Evolutionary conservation across 1,284 basidiomycete genomes (phyloP).

Genomic region (Cryptococcus sp.): DNA sequence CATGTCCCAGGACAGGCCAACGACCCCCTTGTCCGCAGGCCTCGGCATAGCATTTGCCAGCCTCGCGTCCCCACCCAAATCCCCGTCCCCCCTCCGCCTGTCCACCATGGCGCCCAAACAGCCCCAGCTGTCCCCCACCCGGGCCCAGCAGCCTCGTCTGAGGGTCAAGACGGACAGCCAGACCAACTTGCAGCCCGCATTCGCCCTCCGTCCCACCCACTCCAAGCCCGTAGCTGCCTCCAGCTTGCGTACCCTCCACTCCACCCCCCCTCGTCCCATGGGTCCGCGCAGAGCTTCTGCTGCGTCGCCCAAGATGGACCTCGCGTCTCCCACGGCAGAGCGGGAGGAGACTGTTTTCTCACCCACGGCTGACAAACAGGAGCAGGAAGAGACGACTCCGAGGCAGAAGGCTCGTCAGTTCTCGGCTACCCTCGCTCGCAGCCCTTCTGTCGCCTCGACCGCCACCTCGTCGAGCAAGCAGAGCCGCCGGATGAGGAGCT

Average conservation of each 20-base stretch:
- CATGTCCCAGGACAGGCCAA: no score
- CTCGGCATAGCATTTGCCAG: constrained; percentile 34
- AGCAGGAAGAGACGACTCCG: constrained; percentile 1
- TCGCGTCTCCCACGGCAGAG: not conserved
- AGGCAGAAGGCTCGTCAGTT: constrained; percentile 7
- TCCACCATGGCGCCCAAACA: constrained; percentile 19
- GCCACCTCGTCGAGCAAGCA: constrained; percentile 12
- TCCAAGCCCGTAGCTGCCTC: constrained; percentile 6
- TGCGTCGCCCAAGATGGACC: constrained; percentile 4
- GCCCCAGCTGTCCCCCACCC: constrained; percentile 3
- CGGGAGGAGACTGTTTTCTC: not conserved
- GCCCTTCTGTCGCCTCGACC: constrained; percentile 17
- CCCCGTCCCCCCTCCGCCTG: constrained; percentile 9
- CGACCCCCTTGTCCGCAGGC: constrained; percentile 7
- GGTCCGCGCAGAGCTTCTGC: constrained; percentile 7
- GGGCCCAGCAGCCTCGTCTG: not conserved
- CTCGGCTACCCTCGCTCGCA: constrained; percentile 1
- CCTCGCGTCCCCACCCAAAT: constrained; percentile 21
- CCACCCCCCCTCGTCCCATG: constrained; percentile 15
- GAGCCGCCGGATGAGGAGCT: constrained; percentile 14
- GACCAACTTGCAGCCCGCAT: constrained; percentile 19
- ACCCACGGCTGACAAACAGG: not conserved
- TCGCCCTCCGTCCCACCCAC: constrained; percentile 33
- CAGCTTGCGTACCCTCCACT: constrained; percentile 27
- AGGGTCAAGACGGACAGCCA: constrained; percentile 1